These are phyloP conservation scores for Aeschynomene evenia DNA, from an alignment of 306 rosid genomes.

Conservation along the genomic window DNA sequence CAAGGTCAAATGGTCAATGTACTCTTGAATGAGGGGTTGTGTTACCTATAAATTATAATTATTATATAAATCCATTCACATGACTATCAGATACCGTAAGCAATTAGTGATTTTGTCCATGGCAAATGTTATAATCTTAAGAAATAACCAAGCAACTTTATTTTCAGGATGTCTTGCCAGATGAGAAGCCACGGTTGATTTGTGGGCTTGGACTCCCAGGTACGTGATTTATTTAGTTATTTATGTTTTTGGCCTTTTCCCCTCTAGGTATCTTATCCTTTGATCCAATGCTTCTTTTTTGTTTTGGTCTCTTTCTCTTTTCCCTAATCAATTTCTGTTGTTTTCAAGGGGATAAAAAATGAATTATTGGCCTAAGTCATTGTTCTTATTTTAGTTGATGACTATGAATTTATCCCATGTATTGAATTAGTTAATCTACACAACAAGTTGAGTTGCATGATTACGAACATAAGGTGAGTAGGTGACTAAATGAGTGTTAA, in stretches of 20 bases:
- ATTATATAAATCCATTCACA: constrained; percentile 9
- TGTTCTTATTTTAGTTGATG: constrained; percentile 1
- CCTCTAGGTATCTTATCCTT: constrained; percentile 6
- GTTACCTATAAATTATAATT: no score
- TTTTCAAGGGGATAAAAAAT: neutral
- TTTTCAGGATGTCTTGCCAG: constrained; percentile 72
- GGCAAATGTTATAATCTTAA: neutral
- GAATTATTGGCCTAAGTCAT: neutral
- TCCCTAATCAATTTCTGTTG: neutral
- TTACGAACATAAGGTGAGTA: constrained; percentile 2
- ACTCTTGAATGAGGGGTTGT: neutral
- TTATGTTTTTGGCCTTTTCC: neutral
- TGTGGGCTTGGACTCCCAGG: constrained; percentile 98
- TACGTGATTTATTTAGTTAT: constrained; percentile 28
- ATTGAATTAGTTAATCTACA: neutral
- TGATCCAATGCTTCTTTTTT: neutral
- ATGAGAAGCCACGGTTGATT: constrained; percentile 79
- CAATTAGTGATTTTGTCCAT: constrained; percentile 6
- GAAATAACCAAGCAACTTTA: constrained; percentile 22
- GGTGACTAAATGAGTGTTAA: no score
- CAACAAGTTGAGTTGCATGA: constrained; percentile 11
- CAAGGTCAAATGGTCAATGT: neutral
- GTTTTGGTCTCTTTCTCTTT: neutral
- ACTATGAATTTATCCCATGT: constrained; percentile 2
- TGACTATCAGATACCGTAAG: neutral